These are phyloP conservation scores for Raphanus raphanistrum DNA, from an alignment of 345 rosid genomes.

Conservation along the genomic window DNA sequence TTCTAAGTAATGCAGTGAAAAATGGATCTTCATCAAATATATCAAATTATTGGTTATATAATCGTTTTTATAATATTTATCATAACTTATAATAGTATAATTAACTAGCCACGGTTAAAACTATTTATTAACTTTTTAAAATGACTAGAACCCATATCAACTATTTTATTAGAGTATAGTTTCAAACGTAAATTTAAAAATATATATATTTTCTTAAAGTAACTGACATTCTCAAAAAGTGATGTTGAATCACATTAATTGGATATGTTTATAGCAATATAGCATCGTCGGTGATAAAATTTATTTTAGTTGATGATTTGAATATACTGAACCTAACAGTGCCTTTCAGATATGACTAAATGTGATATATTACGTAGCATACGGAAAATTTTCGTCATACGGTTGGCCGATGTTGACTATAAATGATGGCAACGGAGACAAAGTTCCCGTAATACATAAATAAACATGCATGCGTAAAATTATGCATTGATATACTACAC, in stretches of 20 bases:
- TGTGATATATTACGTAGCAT: not conserved
- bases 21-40: too few relatives aligned
- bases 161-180: not conserved
- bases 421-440: not conserved
- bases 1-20: too few relatives aligned
- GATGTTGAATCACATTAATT: not conserved
- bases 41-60: too few relatives aligned
- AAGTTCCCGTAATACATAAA: conserved; percentile 2
- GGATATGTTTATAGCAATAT: not conserved
- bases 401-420: conserved; percentile 14
- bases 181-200: not conserved
- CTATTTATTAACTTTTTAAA: too few relatives aligned
- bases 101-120: too few relatives aligned
- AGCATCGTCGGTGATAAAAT: not conserved
- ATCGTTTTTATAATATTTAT: too few relatives aligned
- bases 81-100: too few relatives aligned
- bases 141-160: too few relatives aligned
- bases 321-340: not conserved
- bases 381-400: not conserved
- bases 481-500: not conserved
- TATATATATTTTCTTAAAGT: not conserved
- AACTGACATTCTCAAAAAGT: not conserved
- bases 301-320: not conserved
- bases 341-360: not conserved
- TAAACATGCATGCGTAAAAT: conserved; percentile 24